Percentiles rank a stretch among this genome's conserved stretches.
These are phyloP conservation scores for Ustilago lituana DNA, from an alignment of 1,284 basidiomycete genomes.

Conservation along the genomic window DNA sequence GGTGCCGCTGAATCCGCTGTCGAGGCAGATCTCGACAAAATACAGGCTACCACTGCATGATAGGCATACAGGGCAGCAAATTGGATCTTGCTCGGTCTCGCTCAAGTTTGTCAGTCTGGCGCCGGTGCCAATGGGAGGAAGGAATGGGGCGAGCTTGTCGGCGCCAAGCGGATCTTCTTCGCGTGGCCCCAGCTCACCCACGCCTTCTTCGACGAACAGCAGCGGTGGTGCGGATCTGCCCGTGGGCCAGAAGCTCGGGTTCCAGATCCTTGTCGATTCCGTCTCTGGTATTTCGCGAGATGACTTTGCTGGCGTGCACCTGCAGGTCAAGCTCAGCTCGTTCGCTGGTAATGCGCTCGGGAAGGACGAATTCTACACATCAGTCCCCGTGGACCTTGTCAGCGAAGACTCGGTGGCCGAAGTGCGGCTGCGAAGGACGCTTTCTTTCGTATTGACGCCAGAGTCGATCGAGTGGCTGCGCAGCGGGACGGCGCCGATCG, in stretches of 20 bases:
- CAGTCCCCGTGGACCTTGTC: conserved; percentile 48
- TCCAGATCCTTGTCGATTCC: conserved; percentile 55
- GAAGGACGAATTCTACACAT: conserved; percentile 55
- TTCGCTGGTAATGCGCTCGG: conserved; percentile 48
- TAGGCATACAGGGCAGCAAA: conserved; percentile 34
- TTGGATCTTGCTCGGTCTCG: conserved; percentile 49
- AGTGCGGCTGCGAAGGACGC: conserved; percentile 50
- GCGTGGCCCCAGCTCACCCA: conserved; percentile 28
- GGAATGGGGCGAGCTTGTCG: conserved; percentile 13
- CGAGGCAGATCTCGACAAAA: conserved; percentile 71
- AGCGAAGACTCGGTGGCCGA: conserved; percentile 34
- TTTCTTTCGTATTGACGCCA: conserved; percentile 52
- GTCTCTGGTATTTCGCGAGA: conserved; percentile 48
- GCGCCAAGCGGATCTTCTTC: conserved; percentile 21
- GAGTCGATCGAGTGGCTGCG: conserved; percentile 48
- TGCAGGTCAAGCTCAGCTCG: conserved; percentile 56
- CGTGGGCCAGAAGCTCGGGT: conserved; percentile 53
- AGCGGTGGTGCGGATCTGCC: conserved; percentile 21
- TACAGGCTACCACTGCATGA: conserved; percentile 50
- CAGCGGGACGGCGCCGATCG: conserved; percentile 42
- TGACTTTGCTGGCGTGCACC: conserved; percentile 45
- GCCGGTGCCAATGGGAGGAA: conserved; percentile 13
- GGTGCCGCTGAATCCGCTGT: conserved; percentile 83
- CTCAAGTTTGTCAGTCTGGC: conserved; percentile 59
- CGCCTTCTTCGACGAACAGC: conserved; percentile 22